Evolutionary conservation across 2,329 filamentous ascomycete species (phyloP).

Genomic region (Cytospora piceae): DNA sequence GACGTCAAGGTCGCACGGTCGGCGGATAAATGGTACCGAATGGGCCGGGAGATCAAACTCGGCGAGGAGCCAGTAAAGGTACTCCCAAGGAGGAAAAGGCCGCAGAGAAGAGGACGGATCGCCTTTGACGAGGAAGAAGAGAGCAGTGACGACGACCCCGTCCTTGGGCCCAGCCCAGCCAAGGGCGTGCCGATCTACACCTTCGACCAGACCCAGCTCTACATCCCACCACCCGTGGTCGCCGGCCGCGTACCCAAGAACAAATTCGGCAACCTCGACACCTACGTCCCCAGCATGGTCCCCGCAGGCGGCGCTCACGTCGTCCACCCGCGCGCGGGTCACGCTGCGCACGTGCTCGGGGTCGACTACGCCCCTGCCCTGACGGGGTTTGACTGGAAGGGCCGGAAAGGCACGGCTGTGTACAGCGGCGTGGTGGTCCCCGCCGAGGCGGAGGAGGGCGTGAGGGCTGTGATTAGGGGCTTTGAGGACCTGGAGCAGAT

Average conservation of each 20-base stretch:
- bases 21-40: constrained; percentile 86
- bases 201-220: constrained; percentile 70
- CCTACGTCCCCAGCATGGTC: constrained; percentile 91
- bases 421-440: constrained; percentile 79
- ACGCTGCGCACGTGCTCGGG: constrained; percentile 74
- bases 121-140: constrained; percentile 45
- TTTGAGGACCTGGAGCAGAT: constrained; percentile 69
- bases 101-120: constrained; percentile 32
- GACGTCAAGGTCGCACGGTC: constrained; percentile 81
- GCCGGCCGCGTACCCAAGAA: constrained; percentile 84
- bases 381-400: constrained; percentile 86
- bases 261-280: constrained; percentile 89
- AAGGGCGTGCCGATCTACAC: constrained; percentile 63
- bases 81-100: constrained; percentile 54
- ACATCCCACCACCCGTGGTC: constrained; percentile 75
- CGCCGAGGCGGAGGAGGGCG: constrained; percentile 69
- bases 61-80: constrained; percentile 84
- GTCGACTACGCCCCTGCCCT: constrained; percentile 90
- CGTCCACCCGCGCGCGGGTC: constrained; percentile 60
- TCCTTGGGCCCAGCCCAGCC: constrained; percentile 47
- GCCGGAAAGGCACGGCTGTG: constrained; percentile 83
- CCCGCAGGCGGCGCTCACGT: constrained; percentile 81
- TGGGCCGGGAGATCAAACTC: constrained; percentile 77
- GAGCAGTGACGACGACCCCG: constrained; percentile 49
- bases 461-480: constrained; percentile 69